Evolutionary conservation across 495 filamentous ascomycete genomes (phyloP).

Genomic region (Talaromyces adpressus): DNA sequence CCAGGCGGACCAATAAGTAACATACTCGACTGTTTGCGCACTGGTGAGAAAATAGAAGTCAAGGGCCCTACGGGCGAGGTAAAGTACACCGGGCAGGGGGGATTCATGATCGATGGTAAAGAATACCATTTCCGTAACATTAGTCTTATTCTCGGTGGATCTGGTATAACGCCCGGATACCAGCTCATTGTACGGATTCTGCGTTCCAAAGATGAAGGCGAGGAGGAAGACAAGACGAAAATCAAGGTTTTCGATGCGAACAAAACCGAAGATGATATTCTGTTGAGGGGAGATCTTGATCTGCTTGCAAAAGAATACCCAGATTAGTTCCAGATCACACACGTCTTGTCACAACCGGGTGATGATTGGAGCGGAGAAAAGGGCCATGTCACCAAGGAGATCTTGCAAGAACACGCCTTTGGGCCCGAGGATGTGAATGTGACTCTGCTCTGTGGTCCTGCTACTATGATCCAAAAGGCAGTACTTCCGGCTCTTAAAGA

Average conservation of each 20-base stretch:
- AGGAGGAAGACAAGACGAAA: slow-evolving; percentile 14
- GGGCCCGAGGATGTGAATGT: slow-evolving; percentile 16
- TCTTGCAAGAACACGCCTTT: slow-evolving; percentile 23
- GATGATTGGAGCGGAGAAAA: slow-evolving; percentile 23
- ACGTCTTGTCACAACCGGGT: slow-evolving; percentile 24
- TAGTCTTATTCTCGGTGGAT: slow-evolving; percentile 12
- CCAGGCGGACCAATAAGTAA: slow-evolving; percentile 32
- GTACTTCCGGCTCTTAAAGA: slow-evolving; percentile 23
- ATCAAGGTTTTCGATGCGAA: slow-evolving; percentile 26
- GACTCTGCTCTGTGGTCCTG: slow-evolving; percentile 26
- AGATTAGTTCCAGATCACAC: slow-evolving; percentile 23
- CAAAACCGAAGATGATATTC: slow-evolving; percentile 27
- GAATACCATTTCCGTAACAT: slow-evolving; percentile 9
- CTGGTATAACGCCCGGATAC: slow-evolving; percentile 25
- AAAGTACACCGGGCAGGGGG: slow-evolving; percentile 22
- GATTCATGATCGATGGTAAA: slow-evolving; percentile 16
- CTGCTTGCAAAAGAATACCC: slow-evolving; percentile 17
- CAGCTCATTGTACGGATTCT: slow-evolving; percentile 24
- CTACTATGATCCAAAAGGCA: slow-evolving; percentile 28
- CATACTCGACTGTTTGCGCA: slow-evolving; percentile 29
- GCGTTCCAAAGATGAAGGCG: neutral
- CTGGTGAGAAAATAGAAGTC: slow-evolving; percentile 32
- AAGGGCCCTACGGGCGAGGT: slow-evolving; percentile 39
- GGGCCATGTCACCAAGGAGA: slow-evolving; percentile 21
- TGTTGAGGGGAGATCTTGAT: slow-evolving; percentile 32